These are phyloP conservation scores for Calamus simplicifolius DNA, from an alignment of 176 grass and related monocot species.

Conservation along the genomic window DNA sequence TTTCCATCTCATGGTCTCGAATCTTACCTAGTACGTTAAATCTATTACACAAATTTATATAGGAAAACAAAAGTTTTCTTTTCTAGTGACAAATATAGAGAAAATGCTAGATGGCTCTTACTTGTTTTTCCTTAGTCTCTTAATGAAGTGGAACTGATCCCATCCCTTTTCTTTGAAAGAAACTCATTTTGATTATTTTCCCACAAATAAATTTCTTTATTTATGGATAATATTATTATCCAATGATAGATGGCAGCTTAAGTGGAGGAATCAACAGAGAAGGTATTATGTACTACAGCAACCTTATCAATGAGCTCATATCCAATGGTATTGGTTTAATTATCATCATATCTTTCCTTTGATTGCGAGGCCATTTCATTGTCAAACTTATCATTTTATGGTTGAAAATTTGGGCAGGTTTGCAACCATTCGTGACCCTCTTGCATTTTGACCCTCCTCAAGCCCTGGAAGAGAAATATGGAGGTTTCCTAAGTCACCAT, in stretches of 20 bases:
- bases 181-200: too few species aligned
- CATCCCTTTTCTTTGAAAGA: too few species aligned
- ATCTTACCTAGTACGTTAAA: conserved; percentile 49
- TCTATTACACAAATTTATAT: too few species aligned
- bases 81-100: too few species aligned
- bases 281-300: conserved; percentile 47
- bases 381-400: too few species aligned
- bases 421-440: conserved; percentile 55
- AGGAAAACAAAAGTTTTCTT: too few species aligned
- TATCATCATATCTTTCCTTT: background rate
- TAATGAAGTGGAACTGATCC: too few species aligned
- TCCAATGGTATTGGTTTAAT: conserved; percentile 13
- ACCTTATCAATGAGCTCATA: conserved; percentile 40
- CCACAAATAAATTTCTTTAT: too few species aligned
- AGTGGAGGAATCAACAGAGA: conserved; percentile 42
- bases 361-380: background rate
- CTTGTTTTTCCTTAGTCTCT: too few species aligned
- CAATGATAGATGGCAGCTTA: conserved; percentile 36
- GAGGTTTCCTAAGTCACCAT: conserved; percentile 41
- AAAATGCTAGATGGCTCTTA: too few species aligned
- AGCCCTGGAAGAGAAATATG: conserved; percentile 52
- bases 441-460: conserved; percentile 67
- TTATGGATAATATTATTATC: too few species aligned
- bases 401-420: conserved; percentile 12
- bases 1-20: conserved; percentile 59